phyloP scores from a whole-genome alignment of 1,139 yeast genomes.

The Geotrichum carabidarum region DNA sequence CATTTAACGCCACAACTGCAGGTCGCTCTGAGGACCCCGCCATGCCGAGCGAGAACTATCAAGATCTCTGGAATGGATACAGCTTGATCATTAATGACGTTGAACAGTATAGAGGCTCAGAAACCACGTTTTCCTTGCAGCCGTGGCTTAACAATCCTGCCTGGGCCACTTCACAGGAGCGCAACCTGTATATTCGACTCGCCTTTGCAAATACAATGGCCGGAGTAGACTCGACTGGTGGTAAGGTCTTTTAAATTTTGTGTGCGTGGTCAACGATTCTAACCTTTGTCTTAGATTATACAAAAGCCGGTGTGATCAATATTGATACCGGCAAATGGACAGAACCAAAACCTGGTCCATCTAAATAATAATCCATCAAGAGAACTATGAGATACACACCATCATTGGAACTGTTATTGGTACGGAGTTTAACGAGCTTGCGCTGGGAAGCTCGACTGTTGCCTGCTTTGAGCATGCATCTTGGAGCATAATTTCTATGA shows the following conservation, averaged over 20 bases:
- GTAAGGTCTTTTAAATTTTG: neutral
- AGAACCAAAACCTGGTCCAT: conserved; percentile 24
- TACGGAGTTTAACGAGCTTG: conserved; percentile 72
- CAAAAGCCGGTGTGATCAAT: conserved; percentile 28
- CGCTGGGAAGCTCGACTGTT: conserved; percentile 50
- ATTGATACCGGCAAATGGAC: conserved; percentile 24
- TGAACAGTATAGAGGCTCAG: conserved; percentile 60
- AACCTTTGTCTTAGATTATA: conserved; percentile 22
- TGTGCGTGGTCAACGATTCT: neutral
- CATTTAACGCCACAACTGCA: neutral
- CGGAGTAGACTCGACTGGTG: conserved; percentile 26
- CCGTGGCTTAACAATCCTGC: conserved; percentile 25
- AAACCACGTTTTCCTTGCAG: conserved; percentile 29
- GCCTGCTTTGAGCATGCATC: conserved; percentile 46
- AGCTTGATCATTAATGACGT: conserved; percentile 73
- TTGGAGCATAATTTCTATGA: conserved; percentile 41
- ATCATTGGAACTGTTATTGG: conserved; percentile 35
- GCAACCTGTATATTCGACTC: conserved; percentile 27
- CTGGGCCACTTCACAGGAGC: conserved; percentile 8
- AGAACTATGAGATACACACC: no score
- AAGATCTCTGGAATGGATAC: conserved; percentile 41
- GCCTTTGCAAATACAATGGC: conserved; percentile 26
- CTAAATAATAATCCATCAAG: conserved; percentile 12
- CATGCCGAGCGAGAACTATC: neutral
- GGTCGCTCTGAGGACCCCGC: neutral